Base-by-base conservation (phyloP, 495 filamentous ascomycete species). In the Trichoderma gamsii region DNA sequence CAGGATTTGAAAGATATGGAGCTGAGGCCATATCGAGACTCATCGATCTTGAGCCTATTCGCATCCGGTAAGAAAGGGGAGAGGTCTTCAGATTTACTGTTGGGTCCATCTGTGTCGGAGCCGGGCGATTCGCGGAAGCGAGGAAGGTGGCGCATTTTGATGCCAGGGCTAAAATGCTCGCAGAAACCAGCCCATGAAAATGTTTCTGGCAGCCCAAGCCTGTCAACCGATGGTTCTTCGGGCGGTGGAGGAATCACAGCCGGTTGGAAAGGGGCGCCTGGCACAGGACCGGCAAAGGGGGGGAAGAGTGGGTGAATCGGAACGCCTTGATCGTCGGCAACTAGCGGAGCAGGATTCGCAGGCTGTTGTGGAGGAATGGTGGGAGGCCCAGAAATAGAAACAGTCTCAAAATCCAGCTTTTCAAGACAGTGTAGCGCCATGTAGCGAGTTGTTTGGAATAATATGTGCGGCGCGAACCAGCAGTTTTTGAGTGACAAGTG, bases 401-500 rank as follows among this genome's bases (percentile, higher is more conserved):
- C 78, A 0, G 81, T 79, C 67, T 82, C 72, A 3, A 85, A 70
- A 6, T 73, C 77, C 13, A 83, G 71, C 5, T 71, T 75, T 44
- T 77, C 68, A 8, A 84, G 72, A 9, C 64, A 65, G 7, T 66
- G 38, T 21, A 70, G 38, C 2, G 66, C 67, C 71, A 75, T 71
- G 0, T 56, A 59, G 3, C 43, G 38, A 21, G 79, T 69, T 63
- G 79, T 73, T 23, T 69, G 65, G n/a, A 72, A 70, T 44, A 84
- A 71, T 2, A 79, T 73, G 38, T 78, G 70, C 15, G 82, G 82
- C 11, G 73, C 72, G 18, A 80, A 70, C 80, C 81, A 85, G 76
- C 85, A 86, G 69, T 87, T 89, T 67, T 80, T 81, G 44, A 89
- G 71, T 5, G 77, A 85, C 12, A 89, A 76, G 44, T 85, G 77